Percentiles rank a stretch among this genome's conserved stretches.
These are phyloP conservation scores for Aspergillus sp. DNA, from an alignment of 2,329 filamentous ascomycete species.

Conservation along the genomic window DNA sequence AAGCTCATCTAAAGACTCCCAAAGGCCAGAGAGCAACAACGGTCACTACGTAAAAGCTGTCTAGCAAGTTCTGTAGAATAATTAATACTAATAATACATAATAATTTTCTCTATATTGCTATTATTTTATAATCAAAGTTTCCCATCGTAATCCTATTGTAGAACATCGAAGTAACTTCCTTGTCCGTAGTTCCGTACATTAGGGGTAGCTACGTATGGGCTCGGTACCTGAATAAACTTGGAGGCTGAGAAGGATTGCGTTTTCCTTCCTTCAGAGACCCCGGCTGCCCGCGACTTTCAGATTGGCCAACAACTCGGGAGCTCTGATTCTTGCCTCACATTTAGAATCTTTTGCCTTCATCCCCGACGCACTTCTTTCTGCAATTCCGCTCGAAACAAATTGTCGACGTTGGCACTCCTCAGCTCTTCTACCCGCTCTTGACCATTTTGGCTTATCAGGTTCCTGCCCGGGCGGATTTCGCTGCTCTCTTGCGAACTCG, in stretches of 20 bases:
- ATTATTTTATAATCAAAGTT: too few relatives aligned
- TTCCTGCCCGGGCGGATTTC: neutral
- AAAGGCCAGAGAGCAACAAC: too few relatives aligned
- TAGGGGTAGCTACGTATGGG: neutral
- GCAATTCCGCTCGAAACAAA: neutral
- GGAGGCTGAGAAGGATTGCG: neutral
- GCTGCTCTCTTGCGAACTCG: neutral
- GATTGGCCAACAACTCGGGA: neutral
- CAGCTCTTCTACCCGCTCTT: neutral
- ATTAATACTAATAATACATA: too few relatives aligned
- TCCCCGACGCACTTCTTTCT: neutral
- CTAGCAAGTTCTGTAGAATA: too few relatives aligned
- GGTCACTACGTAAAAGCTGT: too few relatives aligned
- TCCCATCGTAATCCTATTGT: too few relatives aligned
- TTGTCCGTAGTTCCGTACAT: neutral
- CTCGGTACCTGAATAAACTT: neutral
- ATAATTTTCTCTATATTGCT: too few relatives aligned
- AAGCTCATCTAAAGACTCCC: too few relatives aligned
- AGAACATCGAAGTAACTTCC: too few relatives aligned
- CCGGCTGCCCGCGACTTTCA: neutral
- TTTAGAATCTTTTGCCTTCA: neutral
- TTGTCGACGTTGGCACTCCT: neutral
- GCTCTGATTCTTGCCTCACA: neutral
- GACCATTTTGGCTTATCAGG: neutral
- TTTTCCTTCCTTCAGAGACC: neutral